These are phyloP conservation scores for Trichocomaceae sp. DNA, from an alignment of 2,329 filamentous ascomycete species.

Conservation along the genomic window DNA sequence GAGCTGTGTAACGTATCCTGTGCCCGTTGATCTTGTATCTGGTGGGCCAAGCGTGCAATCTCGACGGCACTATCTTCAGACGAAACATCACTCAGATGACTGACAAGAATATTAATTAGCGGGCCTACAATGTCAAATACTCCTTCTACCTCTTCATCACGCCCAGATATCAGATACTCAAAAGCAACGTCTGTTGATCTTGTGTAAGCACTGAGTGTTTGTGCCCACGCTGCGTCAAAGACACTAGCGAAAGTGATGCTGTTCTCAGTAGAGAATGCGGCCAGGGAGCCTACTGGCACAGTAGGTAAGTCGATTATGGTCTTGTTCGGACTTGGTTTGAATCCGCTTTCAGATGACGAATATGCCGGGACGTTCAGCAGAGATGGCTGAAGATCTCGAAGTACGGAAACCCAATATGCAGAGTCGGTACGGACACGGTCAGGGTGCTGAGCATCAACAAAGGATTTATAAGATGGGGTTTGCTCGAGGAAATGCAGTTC, in stretches of 20 bases:
- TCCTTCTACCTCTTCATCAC: conserved; percentile 28
- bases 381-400: neutral
- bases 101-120: conserved; percentile 18
- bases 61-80: neutral
- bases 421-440: neutral
- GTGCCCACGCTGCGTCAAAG: conserved; percentile 35
- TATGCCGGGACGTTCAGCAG: neutral
- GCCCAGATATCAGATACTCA: conserved; percentile 35
- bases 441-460: neutral
- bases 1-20: neutral
- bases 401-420: neutral
- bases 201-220: conserved; percentile 33
- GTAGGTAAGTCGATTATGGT: neutral
- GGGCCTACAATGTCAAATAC: conserved; percentile 36
- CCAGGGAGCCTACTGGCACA: neutral
- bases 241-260: conserved; percentile 23
- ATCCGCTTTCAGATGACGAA: neutral
- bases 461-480: neutral
- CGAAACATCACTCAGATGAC: neutral
- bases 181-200: conserved; percentile 34
- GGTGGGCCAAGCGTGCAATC: neutral
- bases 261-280: neutral
- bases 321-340: neutral
- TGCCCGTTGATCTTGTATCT: neutral
- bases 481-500: neutral